Conservation (phyloP, 2,329 filamentous ascomycete species). For the Paecilomyces dactylethromorphus region DNA sequence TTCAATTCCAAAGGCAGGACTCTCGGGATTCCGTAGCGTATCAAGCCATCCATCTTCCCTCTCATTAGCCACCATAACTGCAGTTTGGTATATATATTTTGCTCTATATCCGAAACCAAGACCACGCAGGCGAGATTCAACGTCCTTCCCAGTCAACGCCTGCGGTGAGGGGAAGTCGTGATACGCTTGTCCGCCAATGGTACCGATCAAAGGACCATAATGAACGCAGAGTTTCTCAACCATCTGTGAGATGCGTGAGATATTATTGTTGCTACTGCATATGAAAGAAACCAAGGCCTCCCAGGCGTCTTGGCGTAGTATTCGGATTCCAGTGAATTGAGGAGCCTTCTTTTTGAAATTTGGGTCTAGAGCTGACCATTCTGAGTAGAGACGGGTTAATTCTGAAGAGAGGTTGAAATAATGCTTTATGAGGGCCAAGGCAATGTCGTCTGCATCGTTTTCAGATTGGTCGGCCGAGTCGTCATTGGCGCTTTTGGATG, state of each 20-base stretch:
- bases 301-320: slow-evolving; percentile 92
- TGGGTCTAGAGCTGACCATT: slow-evolving; percentile 78
- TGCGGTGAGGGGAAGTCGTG: slow-evolving; percentile 81
- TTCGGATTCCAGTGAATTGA: slow-evolving; percentile 83
- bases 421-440: slow-evolving; percentile 65
- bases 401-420: slow-evolving; percentile 86
- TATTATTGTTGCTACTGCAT: slow-evolving; percentile 99
- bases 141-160: slow-evolving; percentile 63
- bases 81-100: slow-evolving; percentile 85
- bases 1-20: slow-evolving; percentile 50
- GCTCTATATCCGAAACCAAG: slow-evolving; percentile 93
- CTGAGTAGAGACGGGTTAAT: slow-evolving; percentile 66
- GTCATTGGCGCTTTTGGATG: slow-evolving; percentile 20
- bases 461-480: slow-evolving; percentile 16
- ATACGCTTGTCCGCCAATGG: slow-evolving; percentile 63
- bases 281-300: slow-evolving; percentile 92
- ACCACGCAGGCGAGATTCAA: slow-evolving; percentile 72
- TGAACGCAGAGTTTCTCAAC: slow-evolving; percentile 83
- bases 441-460: slow-evolving; percentile 52
- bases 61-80: slow-evolving; percentile 62
- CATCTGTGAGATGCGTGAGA: slow-evolving; percentile 91
- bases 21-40: slow-evolving; percentile 69
- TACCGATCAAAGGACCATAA: slow-evolving; percentile 72
- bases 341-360: slow-evolving; percentile 87
- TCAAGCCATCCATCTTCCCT: slow-evolving; percentile 70